A percentile compares a stretch with the other conserved stretches of the same genome.
phyloP scores from a whole-genome alignment of 225 moss, liverwort and hornwort species.

The Marchantia polymorpha region DNA sequence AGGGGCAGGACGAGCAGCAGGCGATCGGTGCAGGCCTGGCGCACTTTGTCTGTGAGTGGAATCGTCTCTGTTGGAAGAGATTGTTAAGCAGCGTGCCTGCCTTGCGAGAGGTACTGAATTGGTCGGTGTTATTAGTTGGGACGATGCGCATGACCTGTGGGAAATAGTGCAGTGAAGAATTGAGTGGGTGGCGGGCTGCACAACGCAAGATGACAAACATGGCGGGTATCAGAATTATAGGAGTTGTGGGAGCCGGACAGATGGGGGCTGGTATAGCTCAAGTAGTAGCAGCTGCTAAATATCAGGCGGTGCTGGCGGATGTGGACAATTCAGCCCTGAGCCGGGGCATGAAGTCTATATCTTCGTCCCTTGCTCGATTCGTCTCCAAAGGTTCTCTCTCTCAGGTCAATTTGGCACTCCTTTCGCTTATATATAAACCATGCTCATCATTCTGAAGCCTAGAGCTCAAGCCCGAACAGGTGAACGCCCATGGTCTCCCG shows the following conservation, averaged over 20 bases:
- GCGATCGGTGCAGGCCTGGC: neutral
- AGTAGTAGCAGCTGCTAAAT: constrained; percentile 67
- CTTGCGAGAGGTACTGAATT: neutral
- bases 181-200: constrained; percentile 6
- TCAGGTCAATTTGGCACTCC: constrained; percentile 51
- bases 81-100: neutral
- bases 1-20: neutral
- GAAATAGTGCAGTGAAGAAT: constrained; percentile 1
- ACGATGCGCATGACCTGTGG: neutral
- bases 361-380: constrained; percentile 67
- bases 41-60: neutral
- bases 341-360: constrained; percentile 77
- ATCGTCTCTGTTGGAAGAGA: neutral
- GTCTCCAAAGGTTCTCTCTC: constrained; percentile 75
- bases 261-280: constrained; percentile 97
- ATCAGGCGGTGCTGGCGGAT: constrained; percentile 80
- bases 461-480: too few species aligned
- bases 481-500: too few species aligned
- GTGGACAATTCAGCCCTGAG: constrained; percentile 61
- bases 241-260: constrained; percentile 98
- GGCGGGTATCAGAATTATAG: constrained; percentile 67
- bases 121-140: neutral
- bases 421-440: neutral
- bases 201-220: constrained; percentile 24
- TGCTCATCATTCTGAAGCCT: neutral